phyloP scores from a whole-genome alignment of 179 eudicot species.

The Monotropa hypopitys region DNA sequence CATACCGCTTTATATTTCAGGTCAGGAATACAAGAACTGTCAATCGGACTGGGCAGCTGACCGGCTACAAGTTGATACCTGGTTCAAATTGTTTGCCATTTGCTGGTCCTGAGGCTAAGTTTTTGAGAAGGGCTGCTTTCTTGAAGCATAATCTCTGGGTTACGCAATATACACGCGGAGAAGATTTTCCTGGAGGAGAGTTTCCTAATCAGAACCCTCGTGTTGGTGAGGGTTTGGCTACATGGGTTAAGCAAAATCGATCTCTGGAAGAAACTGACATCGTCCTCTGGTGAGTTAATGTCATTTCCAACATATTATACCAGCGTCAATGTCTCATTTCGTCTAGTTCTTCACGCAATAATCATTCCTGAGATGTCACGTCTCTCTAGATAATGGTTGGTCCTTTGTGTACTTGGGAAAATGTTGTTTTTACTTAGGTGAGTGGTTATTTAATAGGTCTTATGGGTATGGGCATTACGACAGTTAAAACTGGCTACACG shows the following conservation, averaged over 20 bases:
- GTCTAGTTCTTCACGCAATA: background rate
- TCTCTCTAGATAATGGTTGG: background rate
- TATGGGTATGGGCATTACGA: background rate
- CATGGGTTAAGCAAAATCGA: slow-evolving; percentile 86
- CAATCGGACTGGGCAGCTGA: slow-evolving; percentile 58
- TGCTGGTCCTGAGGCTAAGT: slow-evolving; percentile 68
- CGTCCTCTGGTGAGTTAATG: slow-evolving; percentile 66
- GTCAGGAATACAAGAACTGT: slow-evolving; percentile 55
- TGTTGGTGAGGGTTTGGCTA: slow-evolving; percentile 83
- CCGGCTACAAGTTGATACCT: slow-evolving; percentile 64
- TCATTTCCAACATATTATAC: background rate
- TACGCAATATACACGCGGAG: slow-evolving; percentile 55
- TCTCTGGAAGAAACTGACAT: slow-evolving; percentile 81
- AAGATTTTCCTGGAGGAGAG: slow-evolving; percentile 94
- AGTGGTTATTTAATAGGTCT: background rate
- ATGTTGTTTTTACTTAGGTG: background rate
- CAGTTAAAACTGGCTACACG: background rate
- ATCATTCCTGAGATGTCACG: background rate
- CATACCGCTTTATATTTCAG: slow-evolving; percentile 15
- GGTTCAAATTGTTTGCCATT: slow-evolving; percentile 56
- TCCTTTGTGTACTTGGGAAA: background rate
- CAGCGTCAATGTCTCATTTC: background rate
- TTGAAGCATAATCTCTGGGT: slow-evolving; percentile 98
- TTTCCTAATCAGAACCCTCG: slow-evolving; percentile 99
- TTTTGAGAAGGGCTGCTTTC: slow-evolving; percentile 87